Evolutionary conservation across 176 grass and related monocot species (phyloP).

Genomic region (Triticum aestivum): IWGSC_CS_RefSeq_v2.1 NC_057810.1:283320051-283320550

Average conservation of each 20-base stretch:
- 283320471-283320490: no score
- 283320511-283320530: no score
- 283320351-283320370: slow-evolving; percentile 20
- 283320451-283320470: no score
- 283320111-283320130: slow-evolving; percentile 74
- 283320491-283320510: no score
- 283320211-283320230: background rate
- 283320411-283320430: background rate
- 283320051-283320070: slow-evolving; percentile 26
- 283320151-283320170: slow-evolving; percentile 78
- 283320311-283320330: slow-evolving; percentile 1
- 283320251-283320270: background rate
- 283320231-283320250: slow-evolving; percentile 5
- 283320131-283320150: slow-evolving; percentile 67
- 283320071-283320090: slow-evolving; percentile 1
- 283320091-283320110: slow-evolving; percentile 17
- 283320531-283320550: no score
- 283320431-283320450: no score
- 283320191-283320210: slow-evolving; percentile 79
- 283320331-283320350: background rate
- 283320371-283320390: slow-evolving; percentile 1
- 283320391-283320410: background rate
- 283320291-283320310: background rate
- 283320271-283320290: background rate
- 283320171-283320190: slow-evolving; percentile 84